These are phyloP conservation scores for Umbelopsis sp. DNA, from an alignment of 192 early-diverging fungal genomes.

Conservation along the genomic window DNA sequence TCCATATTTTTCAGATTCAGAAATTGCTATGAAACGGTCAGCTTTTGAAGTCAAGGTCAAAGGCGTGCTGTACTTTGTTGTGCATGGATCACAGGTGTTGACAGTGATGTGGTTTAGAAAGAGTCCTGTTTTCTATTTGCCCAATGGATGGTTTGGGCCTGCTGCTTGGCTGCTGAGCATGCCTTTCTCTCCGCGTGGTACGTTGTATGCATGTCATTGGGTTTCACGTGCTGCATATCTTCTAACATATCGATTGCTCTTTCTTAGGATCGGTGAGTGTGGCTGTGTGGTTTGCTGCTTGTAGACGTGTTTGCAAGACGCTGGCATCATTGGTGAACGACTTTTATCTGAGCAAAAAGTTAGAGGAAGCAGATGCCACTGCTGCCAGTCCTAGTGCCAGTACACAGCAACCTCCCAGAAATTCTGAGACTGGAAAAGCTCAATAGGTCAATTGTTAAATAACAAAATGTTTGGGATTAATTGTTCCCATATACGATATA, in stretches of 20 bases:
- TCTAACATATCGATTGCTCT: not conserved
- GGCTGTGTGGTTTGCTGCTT: conserved; percentile 75
- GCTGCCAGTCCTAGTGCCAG: too few relatives aligned
- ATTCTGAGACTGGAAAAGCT: not conserved
- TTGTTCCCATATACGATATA: not conserved
- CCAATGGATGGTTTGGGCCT: conserved; percentile 78
- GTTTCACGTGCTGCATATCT: not conserved
- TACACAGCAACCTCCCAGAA: conserved; percentile 14
- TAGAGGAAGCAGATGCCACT: conserved; percentile 1
- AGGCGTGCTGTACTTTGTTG: conserved; percentile 60
- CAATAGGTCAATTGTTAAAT: not conserved
- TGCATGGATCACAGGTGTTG: conserved; percentile 63
- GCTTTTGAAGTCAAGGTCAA: conserved; percentile 82
- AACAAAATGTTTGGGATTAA: not conserved
- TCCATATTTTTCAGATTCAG: conserved; percentile 36
- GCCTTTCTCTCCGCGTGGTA: conserved; percentile 74
- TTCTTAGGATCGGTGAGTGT: conserved; percentile 72
- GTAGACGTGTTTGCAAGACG: conserved; percentile 60
- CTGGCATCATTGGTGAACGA: conserved; percentile 33
- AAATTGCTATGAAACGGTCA: conserved; percentile 65
- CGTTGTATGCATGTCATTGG: not conserved
- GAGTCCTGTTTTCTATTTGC: conserved; percentile 75
- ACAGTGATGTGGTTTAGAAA: conserved; percentile 71
- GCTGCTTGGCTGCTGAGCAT: conserved; percentile 64
- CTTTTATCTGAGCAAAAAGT: conserved; percentile 11